Evolutionary conservation across 805 yeast genomes (phyloP), one percentile per base, ranked within the genome.

Genomic region (Schwanniomyces occidentalis): DNA sequence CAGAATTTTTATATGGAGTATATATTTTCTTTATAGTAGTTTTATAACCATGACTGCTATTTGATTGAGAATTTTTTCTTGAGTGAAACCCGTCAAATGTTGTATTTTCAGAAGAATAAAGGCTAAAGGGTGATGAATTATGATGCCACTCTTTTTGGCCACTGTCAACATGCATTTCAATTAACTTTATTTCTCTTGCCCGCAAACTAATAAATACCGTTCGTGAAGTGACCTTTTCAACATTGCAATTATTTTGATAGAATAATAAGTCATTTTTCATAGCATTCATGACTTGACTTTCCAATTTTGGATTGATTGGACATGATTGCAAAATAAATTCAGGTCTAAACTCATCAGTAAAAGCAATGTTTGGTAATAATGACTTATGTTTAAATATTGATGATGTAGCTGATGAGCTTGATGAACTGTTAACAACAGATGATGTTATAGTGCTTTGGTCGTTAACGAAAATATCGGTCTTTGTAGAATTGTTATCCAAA

Each of bases 271-370:
- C 82, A 37, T 65, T 66, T 45, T 72, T 76, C 83, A 78, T 78
- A 9, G 78, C 58, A 21, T 54, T 54, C 9, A 68, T 51, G 8
- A 78, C 66, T 34, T 69, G 75, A 6, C 65, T 54, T 41, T 78
- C 82, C 6, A 77, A 53, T 37, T 76, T 75, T 9, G 72, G 65
- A 14, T 65, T 59, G 10, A 68, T 55, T 1, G 80, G 81, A 46
- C 80, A 74, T 7, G 80, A 76, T 51, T 78, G 85, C 17, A 76
- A 41, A 9, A 60, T 52, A 45, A 70, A 76, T 44, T 76, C 81
- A 0, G 79, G 75, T 26, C 78, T 51, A 42, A 65, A 76, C 38
- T 73, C 76, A 17, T 75, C 76, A 4, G 69, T 54, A 44, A 68
- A 76, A 4, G 71, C 73, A 7, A 65, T 65, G 35, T 46, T 56